Percentiles rank a stretch among this genome's conserved stretches.
phyloP scores from a whole-genome alignment of 1,284 basidiomycete species.

The Ceratobasidium sp. region DNA sequence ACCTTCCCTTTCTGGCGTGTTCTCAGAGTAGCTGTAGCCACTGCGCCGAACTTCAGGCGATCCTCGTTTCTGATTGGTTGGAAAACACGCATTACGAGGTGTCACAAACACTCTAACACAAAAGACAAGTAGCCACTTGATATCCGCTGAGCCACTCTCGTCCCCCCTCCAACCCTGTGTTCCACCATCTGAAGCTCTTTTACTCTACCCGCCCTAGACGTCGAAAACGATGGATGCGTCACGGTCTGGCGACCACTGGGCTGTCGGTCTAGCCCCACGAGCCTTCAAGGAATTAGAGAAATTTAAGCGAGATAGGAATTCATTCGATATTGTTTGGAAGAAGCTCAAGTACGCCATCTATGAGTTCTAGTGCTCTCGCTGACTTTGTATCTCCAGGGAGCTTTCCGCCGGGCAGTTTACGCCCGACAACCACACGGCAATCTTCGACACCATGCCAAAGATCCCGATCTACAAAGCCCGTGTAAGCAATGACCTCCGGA shows the following conservation, averaged over 20 bases:
- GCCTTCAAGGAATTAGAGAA: background rate
- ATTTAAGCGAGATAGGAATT: slow-evolving; percentile 1
- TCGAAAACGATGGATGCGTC: background rate
- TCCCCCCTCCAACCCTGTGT: background rate
- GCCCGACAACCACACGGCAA: background rate
- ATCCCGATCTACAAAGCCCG: slow-evolving; percentile 33
- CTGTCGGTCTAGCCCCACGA: background rate
- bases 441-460: background rate
- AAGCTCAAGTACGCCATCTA: background rate
- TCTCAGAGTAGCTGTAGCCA: background rate
- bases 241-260: background rate
- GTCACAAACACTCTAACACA: background rate
- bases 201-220: background rate
- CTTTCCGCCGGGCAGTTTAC: slow-evolving; percentile 26
- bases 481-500: slow-evolving; percentile 33
- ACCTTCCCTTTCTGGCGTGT: background rate
- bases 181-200: background rate
- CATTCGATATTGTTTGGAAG: slow-evolving; percentile 6
- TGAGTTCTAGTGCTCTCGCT: too few relatives aligned
- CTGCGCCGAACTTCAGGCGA: background rate
- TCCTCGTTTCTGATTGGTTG: background rate
- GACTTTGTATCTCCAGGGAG: background rate
- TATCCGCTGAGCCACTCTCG: background rate
- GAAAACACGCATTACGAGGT: background rate
- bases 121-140: background rate